Conservation (phyloP, 371 early-diverging fungal species). For the Mucor saturninus region DNA sequence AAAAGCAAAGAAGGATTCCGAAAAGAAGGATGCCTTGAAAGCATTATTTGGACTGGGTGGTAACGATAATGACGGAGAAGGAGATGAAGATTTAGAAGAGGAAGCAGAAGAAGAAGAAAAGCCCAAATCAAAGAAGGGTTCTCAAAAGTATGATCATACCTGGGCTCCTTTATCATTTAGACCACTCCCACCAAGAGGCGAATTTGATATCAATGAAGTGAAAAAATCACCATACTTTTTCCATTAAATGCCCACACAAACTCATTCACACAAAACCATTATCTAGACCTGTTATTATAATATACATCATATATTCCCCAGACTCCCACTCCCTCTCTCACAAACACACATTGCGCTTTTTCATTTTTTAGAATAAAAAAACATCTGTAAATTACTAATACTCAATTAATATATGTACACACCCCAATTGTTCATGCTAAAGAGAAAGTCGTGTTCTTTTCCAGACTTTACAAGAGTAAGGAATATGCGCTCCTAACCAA, state of each 20-base stretch:
- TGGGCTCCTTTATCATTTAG: constrained; percentile 79
- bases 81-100: constrained; percentile 26
- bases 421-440: too few species aligned
- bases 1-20: constrained; percentile 29
- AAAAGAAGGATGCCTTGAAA: constrained; percentile 37
- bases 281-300: constrained; percentile 13
- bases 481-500: too few species aligned
- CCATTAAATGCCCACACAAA: constrained; percentile 50
- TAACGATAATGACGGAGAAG: constrained; percentile 21
- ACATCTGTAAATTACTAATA: too few species aligned
- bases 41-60: constrained; percentile 38
- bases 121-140: constrained; percentile 17
- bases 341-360: not conserved
- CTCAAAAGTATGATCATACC: constrained; percentile 43
- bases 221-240: constrained; percentile 90
- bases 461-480: too few species aligned
- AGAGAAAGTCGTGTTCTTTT: too few species aligned
- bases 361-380: too few species aligned
- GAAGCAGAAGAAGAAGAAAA: constrained; percentile 18
- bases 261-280: not conserved
- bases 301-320: constrained; percentile 6
- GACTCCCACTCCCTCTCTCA: not conserved
- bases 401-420: too few species aligned
- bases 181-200: constrained; percentile 81
- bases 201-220: constrained; percentile 84